Percentiles rank a stretch among this genome's conserved stretches.
Evolutionary conservation across 148 eudicot species (phyloP).

Genomic region (Rhododendron mucronatum): DNA sequence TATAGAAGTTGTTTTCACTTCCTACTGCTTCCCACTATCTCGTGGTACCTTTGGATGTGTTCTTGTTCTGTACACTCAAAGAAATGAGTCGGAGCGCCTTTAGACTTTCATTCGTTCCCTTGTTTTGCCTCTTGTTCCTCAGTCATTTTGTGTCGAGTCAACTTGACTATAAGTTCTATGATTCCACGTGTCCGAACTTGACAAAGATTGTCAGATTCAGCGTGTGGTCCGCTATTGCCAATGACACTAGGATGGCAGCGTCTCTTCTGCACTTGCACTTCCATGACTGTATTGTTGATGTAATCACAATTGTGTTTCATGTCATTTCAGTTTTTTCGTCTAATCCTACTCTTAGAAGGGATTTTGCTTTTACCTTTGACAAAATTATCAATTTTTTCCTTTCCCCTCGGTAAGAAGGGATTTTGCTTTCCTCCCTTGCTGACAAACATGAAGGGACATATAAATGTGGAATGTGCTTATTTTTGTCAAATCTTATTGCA

Average conservation of each 20-base stretch:
- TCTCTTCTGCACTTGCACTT: constrained; percentile 72
- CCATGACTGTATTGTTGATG: constrained; percentile 71
- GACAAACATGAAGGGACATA: too few relatives aligned
- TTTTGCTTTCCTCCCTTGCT: too few relatives aligned
- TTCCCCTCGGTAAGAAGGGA: too few relatives aligned
- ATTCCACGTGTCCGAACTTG: constrained; percentile 46
- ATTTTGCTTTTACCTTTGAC: too few relatives aligned
- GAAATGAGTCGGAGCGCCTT: constrained; percentile 8
- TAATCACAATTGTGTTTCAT: constrained; percentile 16
- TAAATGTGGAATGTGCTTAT: too few relatives aligned
- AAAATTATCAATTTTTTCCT: too few relatives aligned
- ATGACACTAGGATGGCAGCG: constrained; percentile 72
- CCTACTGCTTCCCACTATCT: background rate
- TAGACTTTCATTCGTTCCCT: constrained; percentile 12
- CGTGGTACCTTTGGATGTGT: background rate
- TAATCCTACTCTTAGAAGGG: background rate
- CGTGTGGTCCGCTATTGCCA: constrained; percentile 49
- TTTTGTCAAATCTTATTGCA: too few relatives aligned
- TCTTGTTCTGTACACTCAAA: background rate
- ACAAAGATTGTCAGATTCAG: constrained; percentile 43
- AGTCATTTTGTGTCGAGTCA: constrained; percentile 32
- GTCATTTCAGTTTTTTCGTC: background rate
- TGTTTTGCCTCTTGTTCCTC: constrained; percentile 30
- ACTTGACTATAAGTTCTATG: constrained; percentile 54
- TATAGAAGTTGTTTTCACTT: constrained; percentile 11